A percentile compares a stretch with the other conserved stretches of the same genome.
Conservation (phyloP, 805 yeast genomes). For the Blastobotrys parvus region DNA sequence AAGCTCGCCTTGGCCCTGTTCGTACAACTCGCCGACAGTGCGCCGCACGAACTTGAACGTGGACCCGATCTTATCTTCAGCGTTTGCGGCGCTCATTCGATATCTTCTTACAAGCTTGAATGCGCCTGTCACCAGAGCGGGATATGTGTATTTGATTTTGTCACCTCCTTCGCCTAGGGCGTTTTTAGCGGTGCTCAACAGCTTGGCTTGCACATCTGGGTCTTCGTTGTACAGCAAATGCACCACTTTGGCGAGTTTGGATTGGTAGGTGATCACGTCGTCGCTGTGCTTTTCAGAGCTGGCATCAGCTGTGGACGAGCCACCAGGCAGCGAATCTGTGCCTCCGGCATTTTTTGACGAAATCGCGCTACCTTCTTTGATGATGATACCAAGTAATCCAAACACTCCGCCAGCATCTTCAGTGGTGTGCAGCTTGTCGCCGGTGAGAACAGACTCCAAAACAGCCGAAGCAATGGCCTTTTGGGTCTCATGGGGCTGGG, state of each 20-base stretch:
- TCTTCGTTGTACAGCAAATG: constrained; percentile 52
- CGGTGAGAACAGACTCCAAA: constrained; percentile 44
- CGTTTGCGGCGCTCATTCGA: constrained; percentile 18
- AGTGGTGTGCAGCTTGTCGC: constrained; percentile 30
- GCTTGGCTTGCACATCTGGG: constrained; percentile 37
- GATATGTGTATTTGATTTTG: constrained; percentile 60
- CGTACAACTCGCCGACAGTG: constrained; percentile 54
- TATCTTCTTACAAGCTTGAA: constrained; percentile 51
- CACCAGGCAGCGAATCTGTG: constrained; percentile 17
- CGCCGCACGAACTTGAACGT: constrained; percentile 70
- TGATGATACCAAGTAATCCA: constrained; percentile 47
- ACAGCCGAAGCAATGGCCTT: constrained; percentile 53
- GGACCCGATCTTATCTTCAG: constrained; percentile 31
- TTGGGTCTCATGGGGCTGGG: constrained; percentile 46
- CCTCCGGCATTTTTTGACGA: constrained; percentile 13
- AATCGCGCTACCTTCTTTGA: constrained; percentile 30
- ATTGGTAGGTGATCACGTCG: constrained; percentile 23
- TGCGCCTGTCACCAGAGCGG: constrained; percentile 59
- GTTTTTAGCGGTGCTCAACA: constrained; percentile 39
- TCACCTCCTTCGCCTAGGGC: constrained; percentile 45
- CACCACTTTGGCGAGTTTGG: constrained; percentile 51
- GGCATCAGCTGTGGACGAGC: constrained; percentile 12
- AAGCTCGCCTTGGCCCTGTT: constrained; percentile 30
- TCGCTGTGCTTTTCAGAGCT: constrained; percentile 5
- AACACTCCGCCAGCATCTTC: constrained; percentile 55